A percentile compares a stretch with the other conserved stretches of the same genome.
Conservation (phyloP, 257 asterid genomes). For the Petunia secreta region DNA sequence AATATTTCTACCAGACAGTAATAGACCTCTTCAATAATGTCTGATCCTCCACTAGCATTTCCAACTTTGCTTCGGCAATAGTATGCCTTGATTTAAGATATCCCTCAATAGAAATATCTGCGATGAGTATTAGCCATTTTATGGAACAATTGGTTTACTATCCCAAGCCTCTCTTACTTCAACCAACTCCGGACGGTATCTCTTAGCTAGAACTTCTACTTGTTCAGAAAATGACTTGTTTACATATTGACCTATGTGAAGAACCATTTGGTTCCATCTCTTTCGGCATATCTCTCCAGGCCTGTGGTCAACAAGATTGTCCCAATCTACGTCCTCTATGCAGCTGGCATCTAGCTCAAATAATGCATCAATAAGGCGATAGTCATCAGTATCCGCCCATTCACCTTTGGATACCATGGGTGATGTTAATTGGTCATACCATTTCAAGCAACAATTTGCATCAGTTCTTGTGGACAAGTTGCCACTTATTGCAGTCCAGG, state of each 20-base stretch:
- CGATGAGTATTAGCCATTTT: background rate
- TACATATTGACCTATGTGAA: conserved; percentile 24
- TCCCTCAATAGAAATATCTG: background rate
- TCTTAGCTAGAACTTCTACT: conserved; percentile 24
- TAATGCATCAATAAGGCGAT: conserved; percentile 19
- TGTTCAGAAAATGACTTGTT: conserved; percentile 22
- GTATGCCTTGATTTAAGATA: background rate
- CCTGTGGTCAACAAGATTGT: conserved; percentile 23
- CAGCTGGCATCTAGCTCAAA: conserved; percentile 27
- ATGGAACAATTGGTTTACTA: conserved; percentile 19
- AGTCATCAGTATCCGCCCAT: conserved; percentile 19
- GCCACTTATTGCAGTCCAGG: conserved; percentile 21
- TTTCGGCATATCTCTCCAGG: conserved; percentile 23
- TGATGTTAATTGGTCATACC: conserved; percentile 22
- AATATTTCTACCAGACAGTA: background rate
- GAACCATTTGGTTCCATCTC: conserved; percentile 27
- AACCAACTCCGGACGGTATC: conserved; percentile 5
- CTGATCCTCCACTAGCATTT: too few species aligned
- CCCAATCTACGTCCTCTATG: conserved; percentile 24
- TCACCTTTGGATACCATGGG: conserved; percentile 22
- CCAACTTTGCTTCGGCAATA: background rate
- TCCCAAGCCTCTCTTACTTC: conserved; percentile 26
- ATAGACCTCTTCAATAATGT: conserved; percentile 4
- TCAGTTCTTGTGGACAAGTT: conserved; percentile 10
- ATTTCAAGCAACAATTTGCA: conserved; percentile 17